Evolutionary conservation across 768 basidiomycete genomes (phyloP).

Genomic region (Tephrocybe sp.): DNA sequence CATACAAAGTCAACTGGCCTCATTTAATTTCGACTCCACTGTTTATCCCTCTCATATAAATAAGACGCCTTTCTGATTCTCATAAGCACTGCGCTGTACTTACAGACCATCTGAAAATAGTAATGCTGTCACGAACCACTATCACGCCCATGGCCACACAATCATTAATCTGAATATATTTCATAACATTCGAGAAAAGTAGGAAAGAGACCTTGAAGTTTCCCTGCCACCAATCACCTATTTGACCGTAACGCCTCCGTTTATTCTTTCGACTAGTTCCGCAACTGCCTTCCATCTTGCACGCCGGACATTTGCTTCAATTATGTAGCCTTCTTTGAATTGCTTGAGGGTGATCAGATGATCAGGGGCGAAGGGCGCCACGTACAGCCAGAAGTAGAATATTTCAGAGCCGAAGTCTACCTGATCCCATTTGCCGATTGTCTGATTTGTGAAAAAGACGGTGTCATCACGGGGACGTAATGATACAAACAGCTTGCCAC

Average conservation of each 20-base stretch:
- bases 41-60: too few relatives aligned
- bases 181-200: too few relatives aligned
- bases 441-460: background rate
- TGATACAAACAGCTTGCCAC: background rate
- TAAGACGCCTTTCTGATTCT: too few relatives aligned
- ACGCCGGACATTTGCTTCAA: background rate
- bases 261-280: background rate
- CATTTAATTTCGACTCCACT: too few relatives aligned
- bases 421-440: background rate
- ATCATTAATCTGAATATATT: too few relatives aligned
- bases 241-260: background rate
- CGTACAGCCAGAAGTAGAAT: background rate
- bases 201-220: too few relatives aligned
- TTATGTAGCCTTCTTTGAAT: constrained; percentile 4
- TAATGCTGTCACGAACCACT: too few relatives aligned
- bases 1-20: too few relatives aligned
- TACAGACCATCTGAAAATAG: too few relatives aligned
- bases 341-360: background rate
- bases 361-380: background rate
- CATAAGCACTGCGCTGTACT: too few relatives aligned
- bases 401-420: constrained; percentile 3
- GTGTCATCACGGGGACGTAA: background rate
- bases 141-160: too few relatives aligned
- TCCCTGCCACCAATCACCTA: background rate
- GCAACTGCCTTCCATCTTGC: background rate